A percentile compares a stretch with the other conserved stretches of the same genome.
Evolutionary conservation across 1,139 yeast genomes (phyloP).

Genomic region (Hyphopichia burtonii): DNA sequence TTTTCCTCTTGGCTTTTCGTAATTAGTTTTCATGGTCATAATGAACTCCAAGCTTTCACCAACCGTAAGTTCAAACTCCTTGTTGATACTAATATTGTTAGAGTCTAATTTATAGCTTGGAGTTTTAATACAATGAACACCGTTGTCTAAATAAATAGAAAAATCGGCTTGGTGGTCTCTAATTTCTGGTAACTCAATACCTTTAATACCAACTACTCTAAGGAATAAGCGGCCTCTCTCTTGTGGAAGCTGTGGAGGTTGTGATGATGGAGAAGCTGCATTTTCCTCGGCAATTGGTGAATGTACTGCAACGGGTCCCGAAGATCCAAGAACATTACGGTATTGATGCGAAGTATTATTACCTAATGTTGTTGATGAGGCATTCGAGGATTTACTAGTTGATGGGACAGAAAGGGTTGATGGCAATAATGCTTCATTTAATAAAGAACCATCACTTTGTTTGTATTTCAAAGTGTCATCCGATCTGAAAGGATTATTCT

Average conservation of each 20-base stretch:
- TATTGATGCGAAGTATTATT: conserved; percentile 6
- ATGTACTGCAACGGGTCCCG: background rate
- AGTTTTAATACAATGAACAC: conserved; percentile 81
- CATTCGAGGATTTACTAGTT: conserved; percentile 14
- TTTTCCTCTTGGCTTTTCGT: conserved; percentile 52
- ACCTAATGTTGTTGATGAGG: conserved; percentile 15
- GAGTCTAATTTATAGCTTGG: conserved; percentile 53
- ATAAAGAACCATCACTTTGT: conserved; percentile 1
- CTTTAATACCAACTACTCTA: conserved; percentile 58
- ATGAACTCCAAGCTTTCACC: conserved; percentile 65
- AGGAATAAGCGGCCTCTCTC: conserved; percentile 79
- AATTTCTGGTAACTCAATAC: conserved; percentile 58
- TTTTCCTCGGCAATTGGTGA: background rate
- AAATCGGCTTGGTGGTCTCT: conserved; percentile 59
- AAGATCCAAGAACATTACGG: conserved; percentile 4
- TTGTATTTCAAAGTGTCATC: conserved; percentile 26
- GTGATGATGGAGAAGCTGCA: background rate
- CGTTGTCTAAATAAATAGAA: conserved; percentile 79
- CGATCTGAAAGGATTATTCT: conserved; percentile 12
- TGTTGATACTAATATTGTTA: conserved; percentile 51
- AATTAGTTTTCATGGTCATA: conserved; percentile 70
- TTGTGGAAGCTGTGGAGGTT: conserved; percentile 8
- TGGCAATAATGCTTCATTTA: conserved; percentile 14
- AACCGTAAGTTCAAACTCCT: conserved; percentile 83
- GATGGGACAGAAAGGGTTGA: conserved; percentile 34